Base-by-base conservation (phyloP, 352 stramenopile species). In the Globisporangium sylvaticum region DNA sequence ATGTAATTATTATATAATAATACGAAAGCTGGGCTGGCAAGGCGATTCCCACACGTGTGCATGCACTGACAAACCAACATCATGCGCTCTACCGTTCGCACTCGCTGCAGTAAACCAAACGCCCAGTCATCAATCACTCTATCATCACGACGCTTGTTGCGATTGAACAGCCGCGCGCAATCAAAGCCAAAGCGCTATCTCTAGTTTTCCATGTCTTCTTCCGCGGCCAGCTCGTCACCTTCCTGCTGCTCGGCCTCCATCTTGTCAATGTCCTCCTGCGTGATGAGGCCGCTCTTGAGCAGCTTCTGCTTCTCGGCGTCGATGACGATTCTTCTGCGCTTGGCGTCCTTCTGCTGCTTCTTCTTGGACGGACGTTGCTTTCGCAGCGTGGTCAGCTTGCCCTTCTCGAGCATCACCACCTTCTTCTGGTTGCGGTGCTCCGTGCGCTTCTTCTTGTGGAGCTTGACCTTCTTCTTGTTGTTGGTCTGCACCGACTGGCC, bases 381-480 rank as follows among this genome's bases (percentile, higher is more conserved):
- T 68, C 86, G 83, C 68, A 95, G 75, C 55, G 83, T 72, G 31
- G 66, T 81, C 57, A 69, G 69, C 60, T 77, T 74, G 48, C 86
- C 86, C 66, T 92, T 82, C 65, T 90, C 67, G 42, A 87, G 42
- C 52, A 67, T 62, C 59, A 77, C 69, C 31, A 95, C 88, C 70
- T 94, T 93, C 72, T 94, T 94, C 67, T 89, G 80, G 75, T 95
- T 95, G 64, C 74, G 76, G 24, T 83, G 59, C 68, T 91, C 74
- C 7, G 77, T 74, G 61, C 88, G 85, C 77, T 95, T 95, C 79
- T 94, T 95, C 73, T 79, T 87, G 48, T 86, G 79, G 39, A 95
- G 75, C 70, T 95, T 95, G 39, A 93, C 73, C 78, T 95, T 95
- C 79, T 84, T 93, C 74, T 90, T 90, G 83, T 95, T 95, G 73